Conservation (phyloP, 225 moss, liverwort and hornwort species). For the Takakia lepidozioides region DNA sequence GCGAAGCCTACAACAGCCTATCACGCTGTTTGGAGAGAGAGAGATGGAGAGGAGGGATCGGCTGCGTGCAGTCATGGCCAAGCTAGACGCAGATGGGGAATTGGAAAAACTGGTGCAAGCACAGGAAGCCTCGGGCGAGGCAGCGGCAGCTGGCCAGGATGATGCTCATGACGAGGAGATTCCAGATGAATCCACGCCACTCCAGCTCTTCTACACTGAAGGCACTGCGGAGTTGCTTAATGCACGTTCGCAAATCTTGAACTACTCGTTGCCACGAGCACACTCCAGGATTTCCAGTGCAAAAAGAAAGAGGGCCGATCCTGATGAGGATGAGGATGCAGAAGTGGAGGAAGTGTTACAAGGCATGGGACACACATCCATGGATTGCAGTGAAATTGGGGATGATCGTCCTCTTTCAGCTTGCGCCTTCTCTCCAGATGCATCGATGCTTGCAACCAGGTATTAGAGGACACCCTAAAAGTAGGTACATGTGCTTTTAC, state of each 20-base stretch:
- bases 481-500: no score
- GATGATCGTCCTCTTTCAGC: conserved; percentile 89
- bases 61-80: conserved; percentile 88
- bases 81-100: conserved; percentile 89
- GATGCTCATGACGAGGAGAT: conserved; percentile 38
- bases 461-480: no score
- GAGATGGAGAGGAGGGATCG: conserved; percentile 99
- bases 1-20: conserved; percentile 73
- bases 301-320: conserved; percentile 55
- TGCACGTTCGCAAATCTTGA: conserved; percentile 47
- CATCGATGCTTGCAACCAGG: conserved; percentile 76
- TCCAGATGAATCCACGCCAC: conserved; percentile 47
- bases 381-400: conserved; percentile 94
- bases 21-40: conserved; percentile 84
- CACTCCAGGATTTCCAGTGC: conserved; percentile 38
- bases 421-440: conserved; percentile 72
- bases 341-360: conserved; percentile 62
- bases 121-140: conserved; percentile 52
- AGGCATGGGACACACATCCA: conserved; percentile 46
- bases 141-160: conserved; percentile 22
- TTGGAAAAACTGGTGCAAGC: conserved; percentile 75
- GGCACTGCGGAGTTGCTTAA: conserved; percentile 53
- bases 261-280: conserved; percentile 61
- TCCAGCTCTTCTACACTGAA: conserved; percentile 81
- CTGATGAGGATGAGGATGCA: conserved; percentile 74